These are phyloP conservation scores for Chrysanthemum seticuspe DNA, from an alignment of 129 eudicot species.

Conservation along the genomic window DNA sequence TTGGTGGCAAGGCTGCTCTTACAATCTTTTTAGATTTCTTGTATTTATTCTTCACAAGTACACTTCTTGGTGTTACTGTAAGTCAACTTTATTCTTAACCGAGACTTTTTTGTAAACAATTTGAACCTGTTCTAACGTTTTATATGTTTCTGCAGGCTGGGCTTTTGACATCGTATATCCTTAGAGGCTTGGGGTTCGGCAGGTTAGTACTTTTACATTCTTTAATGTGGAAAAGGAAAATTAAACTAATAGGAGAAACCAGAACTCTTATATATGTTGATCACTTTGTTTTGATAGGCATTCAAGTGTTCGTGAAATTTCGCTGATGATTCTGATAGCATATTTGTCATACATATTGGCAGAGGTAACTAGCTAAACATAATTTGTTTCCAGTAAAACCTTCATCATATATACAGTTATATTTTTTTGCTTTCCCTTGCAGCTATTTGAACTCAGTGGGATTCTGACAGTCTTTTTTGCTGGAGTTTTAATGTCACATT, in stretches of 20 bases:
- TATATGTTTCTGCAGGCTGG: constrained; percentile 58
- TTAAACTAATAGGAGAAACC: neutral
- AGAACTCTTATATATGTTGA: neutral
- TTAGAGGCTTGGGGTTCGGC: constrained; percentile 85
- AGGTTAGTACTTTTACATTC: constrained; percentile 39
- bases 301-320: constrained; percentile 86
- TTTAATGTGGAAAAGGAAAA: neutral
- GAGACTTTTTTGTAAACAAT: neutral
- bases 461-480: constrained; percentile 86
- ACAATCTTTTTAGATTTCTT: constrained; percentile 54
- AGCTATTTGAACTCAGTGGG: constrained; percentile 83
- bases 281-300: constrained; percentile 47
- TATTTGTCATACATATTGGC: constrained; percentile 95
- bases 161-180: constrained; percentile 69
- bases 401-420: neutral
- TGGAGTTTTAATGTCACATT: constrained; percentile 94
- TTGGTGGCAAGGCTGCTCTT: constrained; percentile 60
- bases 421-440: constrained; percentile 24
- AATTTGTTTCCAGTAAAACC: neutral
- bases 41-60: constrained; percentile 86
- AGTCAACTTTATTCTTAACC: constrained; percentile 16
- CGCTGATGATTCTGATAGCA: constrained; percentile 81
- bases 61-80: constrained; percentile 75
- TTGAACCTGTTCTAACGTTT: neutral
- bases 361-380: constrained; percentile 56